phyloP scores from a whole-genome alignment of 768 basidiomycete species.

The Polyporus arcularius region DNA sequence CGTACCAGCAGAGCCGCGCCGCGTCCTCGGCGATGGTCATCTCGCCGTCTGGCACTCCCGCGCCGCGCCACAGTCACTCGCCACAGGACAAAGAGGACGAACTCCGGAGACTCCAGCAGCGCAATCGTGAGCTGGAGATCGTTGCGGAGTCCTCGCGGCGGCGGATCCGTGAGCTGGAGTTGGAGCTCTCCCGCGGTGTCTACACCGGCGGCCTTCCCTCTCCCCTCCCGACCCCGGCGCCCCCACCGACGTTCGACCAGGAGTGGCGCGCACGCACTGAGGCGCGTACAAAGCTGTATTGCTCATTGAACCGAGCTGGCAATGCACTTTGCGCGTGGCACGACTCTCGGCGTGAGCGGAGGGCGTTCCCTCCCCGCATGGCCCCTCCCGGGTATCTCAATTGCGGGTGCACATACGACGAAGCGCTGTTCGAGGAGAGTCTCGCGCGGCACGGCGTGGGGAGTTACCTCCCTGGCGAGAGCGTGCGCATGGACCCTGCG shows the following conservation, averaged over 20 bases:
- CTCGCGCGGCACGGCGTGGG: conserved; percentile 78
- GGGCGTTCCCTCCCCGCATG: conserved; percentile 74
- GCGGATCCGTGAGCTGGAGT: conserved; percentile 51
- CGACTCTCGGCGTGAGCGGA: conserved; percentile 82
- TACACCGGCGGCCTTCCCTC: conserved; percentile 32
- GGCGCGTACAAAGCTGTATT: conserved; percentile 68
- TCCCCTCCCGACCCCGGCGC: conserved; percentile 40
- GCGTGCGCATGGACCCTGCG: conserved; percentile 86
- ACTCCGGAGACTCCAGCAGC: conserved; percentile 53
- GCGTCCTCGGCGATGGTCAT: conserved; percentile 25
- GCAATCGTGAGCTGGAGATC: conserved; percentile 64
- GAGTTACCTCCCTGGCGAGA: conserved; percentile 82
- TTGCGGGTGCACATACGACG: conserved; percentile 83
- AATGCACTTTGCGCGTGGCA: conserved; percentile 92
- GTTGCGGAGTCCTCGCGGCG: conserved; percentile 52
- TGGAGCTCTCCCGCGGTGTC: conserved; percentile 37
- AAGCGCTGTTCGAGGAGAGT: conserved; percentile 87
- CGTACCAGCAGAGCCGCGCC: conserved; percentile 16
- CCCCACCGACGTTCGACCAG: conserved; percentile 49
- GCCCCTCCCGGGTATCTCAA: conserved; percentile 79
- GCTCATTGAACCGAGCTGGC: conserved; percentile 83
- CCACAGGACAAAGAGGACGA: conserved; percentile 47
- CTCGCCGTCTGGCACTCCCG: conserved; percentile 24
- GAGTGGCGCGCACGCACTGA: conserved; percentile 77
- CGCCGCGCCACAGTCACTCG: conserved; percentile 25